Conservation (phyloP, 495 filamentous ascomycete genomes). For the Penicillium fimorum region DNA sequence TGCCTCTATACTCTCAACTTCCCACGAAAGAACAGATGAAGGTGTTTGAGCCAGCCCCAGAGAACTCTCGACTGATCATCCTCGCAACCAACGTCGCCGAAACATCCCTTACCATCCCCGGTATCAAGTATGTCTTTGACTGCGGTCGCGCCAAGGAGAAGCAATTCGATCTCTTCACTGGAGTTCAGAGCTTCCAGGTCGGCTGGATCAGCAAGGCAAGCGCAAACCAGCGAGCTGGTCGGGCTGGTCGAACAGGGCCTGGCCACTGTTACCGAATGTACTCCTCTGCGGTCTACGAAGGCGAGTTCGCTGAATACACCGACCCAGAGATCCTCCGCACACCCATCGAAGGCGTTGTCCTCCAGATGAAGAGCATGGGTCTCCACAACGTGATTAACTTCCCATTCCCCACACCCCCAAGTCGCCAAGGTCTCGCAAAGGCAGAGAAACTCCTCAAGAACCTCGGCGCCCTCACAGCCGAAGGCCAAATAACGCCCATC, state of each 20-base stretch:
- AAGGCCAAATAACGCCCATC: conserved; percentile 71
- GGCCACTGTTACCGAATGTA: conserved; percentile 95
- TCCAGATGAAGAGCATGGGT: conserved; percentile 95
- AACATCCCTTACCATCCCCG: conserved; percentile 94
- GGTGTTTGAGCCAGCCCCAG: conserved; percentile 88
- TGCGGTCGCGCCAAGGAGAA: conserved; percentile 89
- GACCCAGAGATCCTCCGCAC: conserved; percentile 88
- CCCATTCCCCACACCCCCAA: conserved; percentile 94
- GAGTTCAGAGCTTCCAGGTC: conserved; percentile 93
- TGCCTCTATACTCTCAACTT: conserved; percentile 93
- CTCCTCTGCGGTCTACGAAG: conserved; percentile 90
- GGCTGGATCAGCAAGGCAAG: conserved; percentile 98
- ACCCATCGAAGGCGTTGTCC: conserved; percentile 87
- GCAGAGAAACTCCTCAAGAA: conserved; percentile 84
- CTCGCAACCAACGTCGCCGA: conserved; percentile 97
- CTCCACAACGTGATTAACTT: conserved; percentile 89
- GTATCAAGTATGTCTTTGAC: conserved; percentile 95
- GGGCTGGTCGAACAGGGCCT: conserved; percentile 92
- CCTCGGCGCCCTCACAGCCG: conserved; percentile 62
- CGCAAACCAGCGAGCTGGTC: conserved; percentile 87
- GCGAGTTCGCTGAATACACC: conserved; percentile 81
- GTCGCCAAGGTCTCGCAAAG: conserved; percentile 71
- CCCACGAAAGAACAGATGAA: conserved; percentile 87
- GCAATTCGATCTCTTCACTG: conserved; percentile 76
- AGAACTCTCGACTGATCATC: conserved; percentile 81